Conservation (phyloP, 768 basidiomycete species). For the Tephrocybe sp. region DNA sequence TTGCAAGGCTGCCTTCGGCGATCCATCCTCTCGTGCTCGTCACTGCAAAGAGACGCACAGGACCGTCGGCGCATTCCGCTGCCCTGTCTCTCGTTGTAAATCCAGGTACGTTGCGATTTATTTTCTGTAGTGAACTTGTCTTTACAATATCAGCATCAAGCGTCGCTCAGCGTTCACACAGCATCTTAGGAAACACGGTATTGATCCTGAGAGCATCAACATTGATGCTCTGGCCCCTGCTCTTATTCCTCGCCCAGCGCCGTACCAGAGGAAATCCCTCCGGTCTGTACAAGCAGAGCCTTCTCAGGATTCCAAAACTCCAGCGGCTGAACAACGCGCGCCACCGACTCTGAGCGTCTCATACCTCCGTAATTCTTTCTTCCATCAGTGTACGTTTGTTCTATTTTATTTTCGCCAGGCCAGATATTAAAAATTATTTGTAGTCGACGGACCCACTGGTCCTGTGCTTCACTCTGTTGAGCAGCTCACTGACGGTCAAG, state of each 20-base stretch:
- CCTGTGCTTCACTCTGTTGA: background rate
- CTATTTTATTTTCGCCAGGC: background rate
- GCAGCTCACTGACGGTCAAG: constrained; percentile 1
- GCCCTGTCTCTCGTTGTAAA: constrained; percentile 43
- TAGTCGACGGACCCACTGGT: constrained; percentile 1
- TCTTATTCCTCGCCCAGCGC: constrained; percentile 16
- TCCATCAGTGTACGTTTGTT: background rate
- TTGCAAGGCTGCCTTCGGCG: constrained; percentile 57
- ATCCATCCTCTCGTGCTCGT: constrained; percentile 69
- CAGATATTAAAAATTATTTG: background rate
- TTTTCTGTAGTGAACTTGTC: constrained; percentile 4
- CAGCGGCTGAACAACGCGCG: too few relatives aligned
- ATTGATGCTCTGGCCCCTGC: constrained; percentile 32
- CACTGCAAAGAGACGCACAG: constrained; percentile 64
- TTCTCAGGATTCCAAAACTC: background rate
- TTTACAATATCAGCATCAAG: constrained; percentile 50
- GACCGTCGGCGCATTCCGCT: constrained; percentile 40
- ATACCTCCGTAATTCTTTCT: background rate
- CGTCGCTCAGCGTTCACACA: constrained; percentile 56
- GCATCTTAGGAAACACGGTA: constrained; percentile 55
- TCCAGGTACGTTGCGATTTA: constrained; percentile 38
- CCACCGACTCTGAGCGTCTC: background rate
- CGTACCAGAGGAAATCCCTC: constrained; percentile 1
- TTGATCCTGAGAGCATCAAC: constrained; percentile 28
- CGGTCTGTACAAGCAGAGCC: background rate